These are phyloP conservation scores for Blechomonas ayalai DNA, from an alignment of 208 protist genomes.

Conservation along the genomic window DNA sequence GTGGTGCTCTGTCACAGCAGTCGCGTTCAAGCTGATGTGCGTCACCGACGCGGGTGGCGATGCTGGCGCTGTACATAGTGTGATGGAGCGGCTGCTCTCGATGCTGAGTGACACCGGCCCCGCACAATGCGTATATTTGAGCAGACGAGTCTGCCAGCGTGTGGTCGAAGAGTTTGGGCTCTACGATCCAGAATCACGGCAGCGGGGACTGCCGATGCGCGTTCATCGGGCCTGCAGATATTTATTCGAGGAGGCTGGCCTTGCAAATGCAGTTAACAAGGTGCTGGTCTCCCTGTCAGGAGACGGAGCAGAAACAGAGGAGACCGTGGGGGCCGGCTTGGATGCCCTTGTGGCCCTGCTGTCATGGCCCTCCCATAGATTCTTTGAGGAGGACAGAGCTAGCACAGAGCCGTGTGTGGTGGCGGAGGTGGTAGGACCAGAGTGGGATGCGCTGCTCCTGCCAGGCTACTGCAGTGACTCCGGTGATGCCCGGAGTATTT, in stretches of 20 bases:
- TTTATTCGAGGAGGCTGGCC: constrained; percentile 28
- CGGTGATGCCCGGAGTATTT: background rate
- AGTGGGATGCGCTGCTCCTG: constrained; percentile 52
- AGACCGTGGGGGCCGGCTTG: constrained; percentile 22
- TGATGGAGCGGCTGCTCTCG: constrained; percentile 4
- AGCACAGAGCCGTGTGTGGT: constrained; percentile 31
- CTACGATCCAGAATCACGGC: constrained; percentile 36
- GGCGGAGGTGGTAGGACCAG: constrained; percentile 34
- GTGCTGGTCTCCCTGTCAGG: constrained; percentile 7
- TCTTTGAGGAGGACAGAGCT: constrained; percentile 68
- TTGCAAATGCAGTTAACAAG: constrained; percentile 20
- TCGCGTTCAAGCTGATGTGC: constrained; percentile 69
- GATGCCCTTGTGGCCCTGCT: constrained; percentile 29
- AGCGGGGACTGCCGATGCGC: constrained; percentile 45
- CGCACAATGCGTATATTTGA: background rate
- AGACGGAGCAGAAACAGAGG: constrained; percentile 8
- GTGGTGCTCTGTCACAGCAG: constrained; percentile 26
- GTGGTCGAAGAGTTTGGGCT: constrained; percentile 74
- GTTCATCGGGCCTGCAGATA: constrained; percentile 43
- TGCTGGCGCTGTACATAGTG: constrained; percentile 6
- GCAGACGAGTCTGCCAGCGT: constrained; percentile 12
- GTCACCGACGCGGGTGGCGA: constrained; percentile 6
- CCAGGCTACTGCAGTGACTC: background rate
- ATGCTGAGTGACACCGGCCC: constrained; percentile 9
- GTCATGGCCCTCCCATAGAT: constrained; percentile 67